These are phyloP conservation scores for Leishmania arabica DNA, from an alignment of 208 protist genomes.

Conservation along the genomic window DNA sequence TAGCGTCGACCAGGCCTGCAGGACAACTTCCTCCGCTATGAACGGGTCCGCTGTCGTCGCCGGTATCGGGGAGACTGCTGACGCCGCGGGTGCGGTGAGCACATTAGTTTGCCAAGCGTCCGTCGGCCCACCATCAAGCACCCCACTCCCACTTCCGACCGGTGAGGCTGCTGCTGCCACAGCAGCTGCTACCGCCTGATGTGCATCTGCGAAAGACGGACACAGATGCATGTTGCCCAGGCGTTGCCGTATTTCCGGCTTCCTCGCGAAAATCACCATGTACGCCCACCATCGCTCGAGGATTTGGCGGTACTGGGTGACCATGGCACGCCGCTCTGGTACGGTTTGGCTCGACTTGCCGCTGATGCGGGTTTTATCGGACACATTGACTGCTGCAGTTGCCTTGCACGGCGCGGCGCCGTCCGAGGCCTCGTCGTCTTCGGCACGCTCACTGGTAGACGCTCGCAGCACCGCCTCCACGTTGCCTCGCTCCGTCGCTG, in stretches of 20 bases:
- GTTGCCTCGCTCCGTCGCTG: constrained; percentile 1
- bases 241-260: constrained; percentile 19
- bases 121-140: background rate
- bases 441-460: background rate
- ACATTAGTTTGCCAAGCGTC: background rate
- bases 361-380: background rate
- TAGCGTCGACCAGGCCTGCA: constrained; percentile 28
- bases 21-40: constrained; percentile 6
- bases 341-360: background rate
- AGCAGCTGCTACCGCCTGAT: constrained; percentile 7
- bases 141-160: background rate
- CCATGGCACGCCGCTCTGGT: constrained; percentile 14
- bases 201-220: constrained; percentile 18
- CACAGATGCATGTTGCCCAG: constrained; percentile 17
- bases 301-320: constrained; percentile 23
- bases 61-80: background rate
- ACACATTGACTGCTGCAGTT: background rate
- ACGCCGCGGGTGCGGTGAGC: background rate
- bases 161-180: background rate
- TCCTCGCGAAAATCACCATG: constrained; percentile 27
- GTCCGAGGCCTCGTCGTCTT: constrained; percentile 10
- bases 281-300: constrained; percentile 34
- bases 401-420: background rate
- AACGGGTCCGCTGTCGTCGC: constrained; percentile 5
- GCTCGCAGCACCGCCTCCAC: constrained; percentile 3